Evolutionary conservation across 495 filamentous ascomycete species (phyloP).

Genomic region (Hypoxylon subgilvum): DNA sequence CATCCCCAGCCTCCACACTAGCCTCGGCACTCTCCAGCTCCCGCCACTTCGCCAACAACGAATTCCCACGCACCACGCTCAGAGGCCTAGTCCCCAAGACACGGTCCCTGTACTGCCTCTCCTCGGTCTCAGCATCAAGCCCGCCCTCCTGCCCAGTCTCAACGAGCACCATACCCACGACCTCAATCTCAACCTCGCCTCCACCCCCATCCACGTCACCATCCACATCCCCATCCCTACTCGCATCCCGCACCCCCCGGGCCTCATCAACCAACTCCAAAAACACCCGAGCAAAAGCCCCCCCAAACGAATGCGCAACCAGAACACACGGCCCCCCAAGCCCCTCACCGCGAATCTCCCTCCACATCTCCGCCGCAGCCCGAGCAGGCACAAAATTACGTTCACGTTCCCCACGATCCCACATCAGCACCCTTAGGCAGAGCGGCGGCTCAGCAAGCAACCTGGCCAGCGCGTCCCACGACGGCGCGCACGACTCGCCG

Average conservation of each 20-base stretch:
- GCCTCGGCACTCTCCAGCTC: conserved; percentile 24
- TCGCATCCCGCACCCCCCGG: no score
- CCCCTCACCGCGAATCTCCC: conserved; percentile 31
- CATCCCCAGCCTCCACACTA: background rate
- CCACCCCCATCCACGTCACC: no score
- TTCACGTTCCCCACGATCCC: conserved; percentile 48
- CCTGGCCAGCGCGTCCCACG: conserved; percentile 49
- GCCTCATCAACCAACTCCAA: conserved; percentile 26
- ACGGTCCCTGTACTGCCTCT: conserved; percentile 49
- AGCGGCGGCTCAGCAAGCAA: conserved; percentile 31
- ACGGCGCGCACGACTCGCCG: conserved; percentile 50
- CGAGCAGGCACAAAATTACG: conserved; percentile 20
- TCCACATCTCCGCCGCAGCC: conserved; percentile 23
- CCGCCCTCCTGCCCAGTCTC: conserved; percentile 52
- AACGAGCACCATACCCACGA: conserved; percentile 35
- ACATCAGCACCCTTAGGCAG: conserved; percentile 46
- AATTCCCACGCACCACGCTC: conserved; percentile 41
- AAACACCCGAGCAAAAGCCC: conserved; percentile 56
- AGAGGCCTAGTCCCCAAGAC: conserved; percentile 39
- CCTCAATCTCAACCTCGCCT: background rate
- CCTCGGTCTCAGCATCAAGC: conserved; percentile 47
- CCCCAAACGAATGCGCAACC: conserved; percentile 60
- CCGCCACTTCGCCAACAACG: conserved; percentile 17
- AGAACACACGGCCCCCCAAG: conserved; percentile 51
- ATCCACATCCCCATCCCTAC: no score